These are phyloP conservation scores for Ceratocystis colombiana DNA, from an alignment of 2,329 filamentous ascomycete species.

Conservation along the genomic window DNA sequence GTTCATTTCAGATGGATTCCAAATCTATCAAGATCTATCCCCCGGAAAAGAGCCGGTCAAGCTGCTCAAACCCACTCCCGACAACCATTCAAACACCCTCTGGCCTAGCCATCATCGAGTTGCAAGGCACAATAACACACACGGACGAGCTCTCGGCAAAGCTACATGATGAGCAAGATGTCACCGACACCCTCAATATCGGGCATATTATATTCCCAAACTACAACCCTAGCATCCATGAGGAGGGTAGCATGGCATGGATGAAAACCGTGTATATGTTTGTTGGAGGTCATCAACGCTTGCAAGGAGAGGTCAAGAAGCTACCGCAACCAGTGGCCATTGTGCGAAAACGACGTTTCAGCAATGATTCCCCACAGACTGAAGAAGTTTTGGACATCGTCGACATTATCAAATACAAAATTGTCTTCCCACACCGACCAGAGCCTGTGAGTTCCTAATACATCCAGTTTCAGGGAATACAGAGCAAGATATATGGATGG, in stretches of 20 bases:
- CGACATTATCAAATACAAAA: slow-evolving; percentile 77
- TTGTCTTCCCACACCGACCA: slow-evolving; percentile 72
- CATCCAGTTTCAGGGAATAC: not conserved
- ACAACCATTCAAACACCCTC: slow-evolving; percentile 77
- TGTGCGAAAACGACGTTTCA: slow-evolving; percentile 48
- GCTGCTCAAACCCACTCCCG: slow-evolving; percentile 53
- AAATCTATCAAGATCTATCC: slow-evolving; percentile 36
- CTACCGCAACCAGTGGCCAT: slow-evolving; percentile 67
- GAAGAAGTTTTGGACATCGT: slow-evolving; percentile 62
- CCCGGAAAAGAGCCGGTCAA: slow-evolving; percentile 27
- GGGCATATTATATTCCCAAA: slow-evolving; percentile 71
- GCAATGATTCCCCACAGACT: slow-evolving; percentile 34
- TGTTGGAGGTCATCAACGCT: slow-evolving; percentile 75
- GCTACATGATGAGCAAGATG: slow-evolving; percentile 22
- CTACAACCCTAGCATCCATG: slow-evolving; percentile 46
- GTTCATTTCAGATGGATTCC: not conserved
- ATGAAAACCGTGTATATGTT: slow-evolving; percentile 86
- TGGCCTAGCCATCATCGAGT: slow-evolving; percentile 79
- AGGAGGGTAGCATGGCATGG: slow-evolving; percentile 55
- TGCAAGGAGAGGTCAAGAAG: slow-evolving; percentile 86
- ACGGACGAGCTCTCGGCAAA: slow-evolving; percentile 41
- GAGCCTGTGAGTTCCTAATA: slow-evolving; percentile 58
- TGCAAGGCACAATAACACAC: slow-evolving; percentile 77
- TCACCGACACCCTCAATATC: slow-evolving; percentile 40
- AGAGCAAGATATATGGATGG: not conserved